Base-by-base conservation (phyloP, 345 rosid species). In the Kernera saxatilis region DNA sequence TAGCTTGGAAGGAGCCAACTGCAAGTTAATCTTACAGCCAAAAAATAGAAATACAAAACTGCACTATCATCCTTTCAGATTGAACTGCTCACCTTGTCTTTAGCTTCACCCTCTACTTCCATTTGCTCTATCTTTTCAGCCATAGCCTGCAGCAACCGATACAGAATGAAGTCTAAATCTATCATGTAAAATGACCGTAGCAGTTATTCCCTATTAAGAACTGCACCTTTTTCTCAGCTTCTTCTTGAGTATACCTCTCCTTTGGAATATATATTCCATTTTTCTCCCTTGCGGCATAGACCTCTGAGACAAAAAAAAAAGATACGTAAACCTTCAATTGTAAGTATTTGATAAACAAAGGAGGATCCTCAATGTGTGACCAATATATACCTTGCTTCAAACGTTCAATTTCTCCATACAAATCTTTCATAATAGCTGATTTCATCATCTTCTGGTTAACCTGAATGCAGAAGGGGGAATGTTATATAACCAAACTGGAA, bases 401-500 rank as follows among this genome's bases (percentile, higher is more conserved):
- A 70, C 97, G 83, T 54, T 95, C 98, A 80, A 95, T 95, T 75
- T 95, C 97, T 59, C 90, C 88, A 74, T 95, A 92, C 23, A 95
- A 67, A 83, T 92, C 98, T 81, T 92, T 95, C 80, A 92, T 92
- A 82, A 92, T 66, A 45, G 98, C 99, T 71, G 98, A 92, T 82
- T 95, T 95, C 99, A 95, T 92, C 98, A 95, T 90, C 96, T 95
- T 95, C 80, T 95, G 99, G 78, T 95, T 95, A 78, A 95, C 82
- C 98, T 93, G 91, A 72, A 51, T 68, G 23, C 23, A 69, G 54
- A 45, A 60, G 64, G 40, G 30, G 14, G 1, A 69, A 52, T 59
- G 36, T 72, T 51, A 58, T 48, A 19, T 19, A 54, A 62, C 32
- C 37, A 43, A 26, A 58, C 43, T 43, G 18, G 48, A 44, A 22